Evolutionary conservation across 2,329 filamentous ascomycete species (phyloP), one percentile per base, ranked within the genome.

Genomic region (Botrytis fabae): DNA sequence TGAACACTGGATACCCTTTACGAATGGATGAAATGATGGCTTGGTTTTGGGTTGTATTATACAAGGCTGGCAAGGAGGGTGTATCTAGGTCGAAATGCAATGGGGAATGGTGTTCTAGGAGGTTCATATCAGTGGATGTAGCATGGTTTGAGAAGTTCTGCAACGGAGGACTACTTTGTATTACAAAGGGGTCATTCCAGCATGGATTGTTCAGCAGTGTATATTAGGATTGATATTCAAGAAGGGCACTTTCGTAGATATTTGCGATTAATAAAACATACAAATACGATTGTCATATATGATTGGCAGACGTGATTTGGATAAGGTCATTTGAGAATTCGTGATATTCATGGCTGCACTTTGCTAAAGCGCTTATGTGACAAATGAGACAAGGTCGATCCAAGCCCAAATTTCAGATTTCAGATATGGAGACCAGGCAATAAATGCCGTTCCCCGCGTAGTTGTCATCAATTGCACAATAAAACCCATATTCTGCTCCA

Each of bases 381-480:
- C 85, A 86, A 83, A 75, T 83, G 82, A 82, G 83, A 81, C 83
- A 69, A 72, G 64, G 73, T 71, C 70, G 70, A 72, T 54, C 70
- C 70, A 69, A 72, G 63, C 70, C 63, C 70, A 72, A 54, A 65
- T 71, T 46, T 61, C 60, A 71, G 69, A 68, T 72, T 48, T 70
- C 84, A 68, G 85, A 84, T 84, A 82, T 89, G 86, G 87, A 85
- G 88, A 90, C 87, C 88, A 90, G 88, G 88, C 87, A 84, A 84
- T 80, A 83, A 81, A 83, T 82, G 89, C 90, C 90, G 90, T 92
- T 91, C 90, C 75, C 85, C 89, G 87, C 90, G 90, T 90, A 87
- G 85, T 89, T 90, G 88, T 90, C 88, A 70, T 73, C 70, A 89
- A 87, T 86, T 86, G 87, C 88, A 88, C 85, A 87, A 84, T 83